A percentile compares a stretch with the other conserved stretches of the same genome.
phyloP scores from a whole-genome alignment of 257 asterid genomes.

The Solanum arcanum region DNA sequence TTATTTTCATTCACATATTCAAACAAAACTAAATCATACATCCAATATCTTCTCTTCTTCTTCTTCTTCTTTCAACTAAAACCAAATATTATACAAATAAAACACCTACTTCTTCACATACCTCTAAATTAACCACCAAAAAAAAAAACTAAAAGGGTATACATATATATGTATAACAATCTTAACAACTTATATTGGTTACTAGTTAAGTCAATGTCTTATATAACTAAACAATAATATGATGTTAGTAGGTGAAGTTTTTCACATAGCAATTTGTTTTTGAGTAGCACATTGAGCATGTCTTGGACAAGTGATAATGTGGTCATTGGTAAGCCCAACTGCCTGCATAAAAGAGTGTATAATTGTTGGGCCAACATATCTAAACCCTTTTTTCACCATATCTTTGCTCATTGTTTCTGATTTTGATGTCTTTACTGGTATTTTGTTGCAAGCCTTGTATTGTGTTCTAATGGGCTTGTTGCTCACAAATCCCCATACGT shows the following conservation, averaged over 20 bases:
- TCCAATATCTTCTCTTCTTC: neutral
- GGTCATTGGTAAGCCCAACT: slow-evolving; percentile 80
- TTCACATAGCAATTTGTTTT: neutral
- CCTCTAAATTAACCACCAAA: neutral
- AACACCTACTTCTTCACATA: neutral
- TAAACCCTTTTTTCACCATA: slow-evolving; percentile 69
- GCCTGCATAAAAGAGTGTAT: slow-evolving; percentile 88
- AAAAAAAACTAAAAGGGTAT: neutral
- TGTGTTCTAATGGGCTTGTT: slow-evolving; percentile 42
- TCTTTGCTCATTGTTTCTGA: slow-evolving; percentile 81
- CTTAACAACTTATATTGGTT: neutral
- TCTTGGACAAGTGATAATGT: slow-evolving; percentile 51
- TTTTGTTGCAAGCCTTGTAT: slow-evolving; percentile 52
- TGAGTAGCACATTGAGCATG: slow-evolving; percentile 25
- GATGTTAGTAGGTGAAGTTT: neutral
- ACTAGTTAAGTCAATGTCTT: neutral
- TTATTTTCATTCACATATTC: neutral
- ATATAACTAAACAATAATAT: neutral
- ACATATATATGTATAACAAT: neutral
- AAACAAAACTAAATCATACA: neutral
- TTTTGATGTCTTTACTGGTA: slow-evolving; percentile 77
- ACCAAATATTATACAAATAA: neutral
- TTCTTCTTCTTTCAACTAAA: neutral
- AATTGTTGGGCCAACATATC: slow-evolving; percentile 67
- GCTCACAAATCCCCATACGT: slow-evolving; percentile 66